Evolutionary conservation across 257 asterid genomes (phyloP).

Genomic region (Solanum infundibuliforme): DNA sequence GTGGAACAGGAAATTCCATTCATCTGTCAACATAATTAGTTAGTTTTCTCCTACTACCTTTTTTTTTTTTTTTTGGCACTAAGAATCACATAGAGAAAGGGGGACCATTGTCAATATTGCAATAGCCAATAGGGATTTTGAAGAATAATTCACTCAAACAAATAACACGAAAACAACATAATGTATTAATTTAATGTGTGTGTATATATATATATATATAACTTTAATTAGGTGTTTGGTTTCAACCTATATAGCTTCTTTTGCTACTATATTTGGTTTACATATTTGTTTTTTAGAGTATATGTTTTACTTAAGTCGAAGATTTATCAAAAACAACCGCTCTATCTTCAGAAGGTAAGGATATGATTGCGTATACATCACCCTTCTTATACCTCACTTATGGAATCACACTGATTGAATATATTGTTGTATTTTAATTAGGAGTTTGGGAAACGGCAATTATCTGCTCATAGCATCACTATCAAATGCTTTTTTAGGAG

Average conservation of each 20-base stretch:
- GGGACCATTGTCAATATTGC: not conserved
- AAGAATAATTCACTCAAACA: not conserved
- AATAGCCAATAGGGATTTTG: not conserved
- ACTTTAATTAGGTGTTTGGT: not conserved
- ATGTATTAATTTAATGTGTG: not conserved
- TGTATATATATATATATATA: not conserved
- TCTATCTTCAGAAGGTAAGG: not conserved
- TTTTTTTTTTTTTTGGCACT: not conserved
- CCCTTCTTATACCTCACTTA: not conserved
- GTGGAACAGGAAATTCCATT: not conserved
- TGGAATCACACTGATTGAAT: not conserved
- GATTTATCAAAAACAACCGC: rapidly evolving
- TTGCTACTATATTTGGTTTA: not conserved
- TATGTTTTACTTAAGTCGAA: not conserved
- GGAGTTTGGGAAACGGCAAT: not conserved
- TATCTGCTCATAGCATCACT: not conserved
- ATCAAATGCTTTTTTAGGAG: not conserved
- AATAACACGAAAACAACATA: not conserved
- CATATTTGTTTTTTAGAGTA: not conserved
- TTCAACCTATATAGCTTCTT: not conserved
- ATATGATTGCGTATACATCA: not conserved
- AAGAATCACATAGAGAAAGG: not conserved
- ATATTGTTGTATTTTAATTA: not conserved
- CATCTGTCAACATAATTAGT: not conserved
- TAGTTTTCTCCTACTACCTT: not conserved